Conservation (phyloP, 768 basidiomycete species). For the Kwoniella mangroviensis region DNA sequence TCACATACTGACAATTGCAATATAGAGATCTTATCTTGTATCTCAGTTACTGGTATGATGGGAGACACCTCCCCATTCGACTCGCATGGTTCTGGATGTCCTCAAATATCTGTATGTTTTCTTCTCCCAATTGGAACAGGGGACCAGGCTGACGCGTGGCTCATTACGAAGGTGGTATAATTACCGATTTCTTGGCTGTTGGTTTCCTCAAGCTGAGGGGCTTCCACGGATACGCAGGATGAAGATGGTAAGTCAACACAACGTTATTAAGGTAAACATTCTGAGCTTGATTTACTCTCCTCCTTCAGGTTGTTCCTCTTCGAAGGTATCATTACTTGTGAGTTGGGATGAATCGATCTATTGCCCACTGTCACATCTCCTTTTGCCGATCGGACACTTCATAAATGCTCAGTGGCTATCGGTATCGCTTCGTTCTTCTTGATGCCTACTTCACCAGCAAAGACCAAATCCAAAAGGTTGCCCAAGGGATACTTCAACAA, state of each 20-base stretch:
- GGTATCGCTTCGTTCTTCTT: slow-evolving; percentile 56
- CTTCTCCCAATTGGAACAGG: no score
- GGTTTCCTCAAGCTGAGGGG: slow-evolving; percentile 67
- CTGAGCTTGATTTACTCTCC: no score
- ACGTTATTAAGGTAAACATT: background rate
- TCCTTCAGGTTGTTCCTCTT: slow-evolving; percentile 65
- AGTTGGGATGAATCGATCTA: no score
- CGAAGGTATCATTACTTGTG: slow-evolving; percentile 56
- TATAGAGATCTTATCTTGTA: slow-evolving; percentile 67
- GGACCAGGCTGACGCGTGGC: no score
- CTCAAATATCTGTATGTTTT: slow-evolving; percentile 55
- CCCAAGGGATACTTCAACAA: slow-evolving; percentile 57
- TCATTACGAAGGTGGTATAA: slow-evolving; percentile 46
- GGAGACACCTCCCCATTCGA: slow-evolving; percentile 64
- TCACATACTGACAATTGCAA: slow-evolving; percentile 59
- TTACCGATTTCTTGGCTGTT: slow-evolving; percentile 70
- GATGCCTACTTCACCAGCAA: slow-evolving; percentile 46
- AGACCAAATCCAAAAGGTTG: slow-evolving; percentile 49
- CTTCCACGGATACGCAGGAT: slow-evolving; percentile 61
- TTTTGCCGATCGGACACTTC: no score
- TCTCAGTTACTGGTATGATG: slow-evolving; percentile 69
- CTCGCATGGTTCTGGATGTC: slow-evolving; percentile 72
- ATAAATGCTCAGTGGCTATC: no score
- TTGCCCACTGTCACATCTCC: no score
- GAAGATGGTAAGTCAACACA: slow-evolving; percentile 55